Conservation (phyloP, 345 rosid species). For the Cardamine occulta region DNA sequence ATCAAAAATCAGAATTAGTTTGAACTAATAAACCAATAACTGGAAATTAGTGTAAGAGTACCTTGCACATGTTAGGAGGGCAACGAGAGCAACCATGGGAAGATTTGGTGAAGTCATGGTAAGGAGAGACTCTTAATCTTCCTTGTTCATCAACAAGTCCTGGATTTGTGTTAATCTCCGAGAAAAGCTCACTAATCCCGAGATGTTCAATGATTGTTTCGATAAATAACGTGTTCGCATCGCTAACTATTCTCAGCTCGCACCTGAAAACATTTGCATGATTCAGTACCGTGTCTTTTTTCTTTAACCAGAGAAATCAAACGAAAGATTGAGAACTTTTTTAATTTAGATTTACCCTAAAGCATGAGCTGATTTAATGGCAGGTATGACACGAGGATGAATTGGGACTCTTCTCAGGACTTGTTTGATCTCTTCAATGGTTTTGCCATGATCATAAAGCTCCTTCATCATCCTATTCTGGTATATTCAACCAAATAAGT, state of each 20-base stretch:
- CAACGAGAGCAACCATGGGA: slow-evolving; percentile 73
- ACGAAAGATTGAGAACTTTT: background rate
- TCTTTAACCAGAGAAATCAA: background rate
- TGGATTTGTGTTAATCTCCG: slow-evolving; percentile 78
- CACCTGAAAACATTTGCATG: slow-evolving; percentile 50
- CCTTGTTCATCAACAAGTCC: slow-evolving; percentile 63
- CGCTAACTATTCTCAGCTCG: slow-evolving; percentile 81
- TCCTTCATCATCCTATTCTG: slow-evolving; percentile 86
- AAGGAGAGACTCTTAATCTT: slow-evolving; percentile 60
- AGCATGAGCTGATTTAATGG: slow-evolving; percentile 77
- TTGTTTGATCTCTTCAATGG: slow-evolving; percentile 62
- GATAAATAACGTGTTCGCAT: slow-evolving; percentile 76
- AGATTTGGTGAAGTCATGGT: slow-evolving; percentile 60
- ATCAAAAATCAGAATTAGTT: background rate
- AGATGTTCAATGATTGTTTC: slow-evolving; percentile 72
- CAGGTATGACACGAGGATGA: slow-evolving; percentile 69
- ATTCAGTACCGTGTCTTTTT: slow-evolving; percentile 1
- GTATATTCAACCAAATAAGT: background rate
- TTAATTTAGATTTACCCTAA: slow-evolving; percentile 53
- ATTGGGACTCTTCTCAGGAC: slow-evolving; percentile 59
- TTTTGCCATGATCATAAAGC: slow-evolving; percentile 60
- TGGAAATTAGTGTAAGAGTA: slow-evolving; percentile 26
- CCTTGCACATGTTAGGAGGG: slow-evolving; percentile 99
- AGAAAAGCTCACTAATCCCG: slow-evolving; percentile 63
- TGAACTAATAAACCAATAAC: background rate